phyloP scores from a whole-genome alignment of 352 stramenopile genomes.

The Phytophthora aleatoria region DNA sequence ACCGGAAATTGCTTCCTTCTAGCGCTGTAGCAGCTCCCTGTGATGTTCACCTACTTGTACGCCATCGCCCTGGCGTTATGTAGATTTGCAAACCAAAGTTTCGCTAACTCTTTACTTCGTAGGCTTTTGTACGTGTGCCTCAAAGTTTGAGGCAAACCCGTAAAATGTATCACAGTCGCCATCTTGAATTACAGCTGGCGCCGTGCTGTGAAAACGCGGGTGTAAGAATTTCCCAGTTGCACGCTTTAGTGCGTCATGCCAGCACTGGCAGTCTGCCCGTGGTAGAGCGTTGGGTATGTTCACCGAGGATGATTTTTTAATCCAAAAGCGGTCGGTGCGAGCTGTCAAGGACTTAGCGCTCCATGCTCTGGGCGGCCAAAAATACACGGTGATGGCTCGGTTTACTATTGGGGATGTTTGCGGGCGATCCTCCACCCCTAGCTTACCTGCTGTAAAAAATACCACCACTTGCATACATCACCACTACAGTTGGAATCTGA shows the following conservation, averaged over 20 bases:
- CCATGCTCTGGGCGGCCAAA: constrained; percentile 22
- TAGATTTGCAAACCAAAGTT: constrained; percentile 15
- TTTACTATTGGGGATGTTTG: constrained; percentile 3
- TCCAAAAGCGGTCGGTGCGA: constrained; percentile 1
- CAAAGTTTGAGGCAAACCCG: too few relatives aligned
- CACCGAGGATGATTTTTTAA: constrained; percentile 16
- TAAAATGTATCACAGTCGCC: too few relatives aligned
- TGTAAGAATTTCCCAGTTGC: background rate
- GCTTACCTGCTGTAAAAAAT: constrained; percentile 9
- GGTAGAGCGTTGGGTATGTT: constrained; percentile 3
- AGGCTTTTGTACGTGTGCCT: too few relatives aligned
- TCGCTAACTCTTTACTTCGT: background rate
- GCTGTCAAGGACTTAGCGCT: background rate
- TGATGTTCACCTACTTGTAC: background rate
- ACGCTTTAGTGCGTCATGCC: background rate
- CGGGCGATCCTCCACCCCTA: constrained; percentile 11
- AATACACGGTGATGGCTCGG: background rate
- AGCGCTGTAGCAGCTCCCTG: too few relatives aligned
- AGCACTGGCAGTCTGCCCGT: constrained; percentile 5
- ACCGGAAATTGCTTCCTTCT: too few relatives aligned
- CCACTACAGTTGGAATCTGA: constrained; percentile 9
- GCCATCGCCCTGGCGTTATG: constrained; percentile 6
- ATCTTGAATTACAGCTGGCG: constrained; percentile 12
- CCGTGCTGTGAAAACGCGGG: background rate
- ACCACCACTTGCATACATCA: constrained; percentile 19